Conservation (phyloP, 2,329 filamentous ascomycete genomes). For the Cyphellophora attinorum region DNA sequence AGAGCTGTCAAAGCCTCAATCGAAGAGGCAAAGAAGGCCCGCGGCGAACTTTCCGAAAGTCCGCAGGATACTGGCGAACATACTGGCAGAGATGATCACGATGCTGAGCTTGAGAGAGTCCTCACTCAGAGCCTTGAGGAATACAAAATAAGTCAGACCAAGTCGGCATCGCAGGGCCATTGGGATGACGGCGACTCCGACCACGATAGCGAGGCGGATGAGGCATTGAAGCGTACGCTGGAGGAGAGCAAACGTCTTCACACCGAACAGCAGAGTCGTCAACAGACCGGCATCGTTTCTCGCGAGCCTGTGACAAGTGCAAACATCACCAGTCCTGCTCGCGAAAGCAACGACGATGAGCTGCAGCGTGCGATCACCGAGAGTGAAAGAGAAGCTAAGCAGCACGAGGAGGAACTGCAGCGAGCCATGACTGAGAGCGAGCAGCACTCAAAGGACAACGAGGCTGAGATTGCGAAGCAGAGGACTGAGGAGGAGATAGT, state of each 20-base stretch:
- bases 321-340: constrained; percentile 24
- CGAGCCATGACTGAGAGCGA: constrained; percentile 41
- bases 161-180: constrained; percentile 1
- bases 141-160: constrained; percentile 5
- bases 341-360: constrained; percentile 28
- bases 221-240: constrained; percentile 31
- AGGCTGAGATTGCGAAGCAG: constrained; percentile 23
- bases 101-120: constrained; percentile 34
- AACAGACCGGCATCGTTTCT: constrained; percentile 3
- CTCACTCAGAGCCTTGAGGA: constrained; percentile 35
- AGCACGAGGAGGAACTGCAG: constrained; percentile 37
- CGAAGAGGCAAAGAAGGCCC: constrained; percentile 12
- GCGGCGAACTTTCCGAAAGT: too few species aligned
- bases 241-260: constrained; percentile 18
- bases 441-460: constrained; percentile 33
- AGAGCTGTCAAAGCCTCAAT: constrained; percentile 20
- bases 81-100: constrained; percentile 21
- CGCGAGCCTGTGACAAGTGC: constrained; percentile 21
- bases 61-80: constrained; percentile 14
- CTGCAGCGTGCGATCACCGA: constrained; percentile 40
- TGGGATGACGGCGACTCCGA: constrained; percentile 18
- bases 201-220: constrained; percentile 23
- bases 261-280: constrained; percentile 10
- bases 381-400: constrained; percentile 28
- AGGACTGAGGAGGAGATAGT: constrained; percentile 62